A percentile compares a stretch with the other conserved stretches of the same genome.
phyloP scores from a whole-genome alignment of 768 basidiomycete species.

The Rhodosporidiobolus sp. region DNA sequence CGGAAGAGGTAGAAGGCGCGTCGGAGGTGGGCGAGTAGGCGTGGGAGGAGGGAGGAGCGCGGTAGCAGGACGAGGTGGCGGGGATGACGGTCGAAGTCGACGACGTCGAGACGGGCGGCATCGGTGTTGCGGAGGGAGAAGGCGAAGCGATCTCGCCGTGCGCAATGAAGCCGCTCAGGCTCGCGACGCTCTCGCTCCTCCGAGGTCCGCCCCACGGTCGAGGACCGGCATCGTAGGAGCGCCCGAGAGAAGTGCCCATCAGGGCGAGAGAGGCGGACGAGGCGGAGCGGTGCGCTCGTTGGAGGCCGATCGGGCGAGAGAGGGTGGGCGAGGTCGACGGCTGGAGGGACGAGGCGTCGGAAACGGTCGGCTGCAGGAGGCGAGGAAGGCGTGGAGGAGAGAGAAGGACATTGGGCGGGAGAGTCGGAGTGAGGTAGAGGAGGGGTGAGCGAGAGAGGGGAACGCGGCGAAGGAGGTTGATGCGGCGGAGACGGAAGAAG shows the following conservation, averaged over 20 bases:
- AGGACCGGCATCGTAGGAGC: background rate
- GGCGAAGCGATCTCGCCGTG: conserved; percentile 16
- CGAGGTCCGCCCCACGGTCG: background rate
- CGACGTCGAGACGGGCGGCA: conserved; percentile 9
- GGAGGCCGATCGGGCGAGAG: background rate
- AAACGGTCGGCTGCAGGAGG: conserved; percentile 1
- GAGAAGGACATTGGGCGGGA: background rate
- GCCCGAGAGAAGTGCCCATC: conserved; percentile 25
- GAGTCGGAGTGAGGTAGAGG: too few species aligned
- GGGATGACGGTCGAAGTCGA: conserved; percentile 12
- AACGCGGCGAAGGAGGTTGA: too few species aligned
- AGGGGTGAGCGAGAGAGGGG: too few species aligned
- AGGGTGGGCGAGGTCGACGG: background rate
- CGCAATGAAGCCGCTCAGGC: conserved; percentile 26
- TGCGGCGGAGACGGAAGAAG: too few species aligned
- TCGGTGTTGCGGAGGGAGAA: background rate
- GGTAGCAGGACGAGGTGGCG: conserved; percentile 3
- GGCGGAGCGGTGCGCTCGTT: conserved; percentile 2
- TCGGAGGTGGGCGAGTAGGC: background rate
- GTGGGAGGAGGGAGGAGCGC: background rate
- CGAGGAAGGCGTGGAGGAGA: too few species aligned
- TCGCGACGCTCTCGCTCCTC: conserved; percentile 21
- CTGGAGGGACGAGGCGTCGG: background rate
- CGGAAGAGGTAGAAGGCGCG: background rate
- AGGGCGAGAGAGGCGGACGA: conserved; percentile 37